phyloP scores from a whole-genome alignment of 306 rosid genomes.

The Mimosa pudica region DNA sequence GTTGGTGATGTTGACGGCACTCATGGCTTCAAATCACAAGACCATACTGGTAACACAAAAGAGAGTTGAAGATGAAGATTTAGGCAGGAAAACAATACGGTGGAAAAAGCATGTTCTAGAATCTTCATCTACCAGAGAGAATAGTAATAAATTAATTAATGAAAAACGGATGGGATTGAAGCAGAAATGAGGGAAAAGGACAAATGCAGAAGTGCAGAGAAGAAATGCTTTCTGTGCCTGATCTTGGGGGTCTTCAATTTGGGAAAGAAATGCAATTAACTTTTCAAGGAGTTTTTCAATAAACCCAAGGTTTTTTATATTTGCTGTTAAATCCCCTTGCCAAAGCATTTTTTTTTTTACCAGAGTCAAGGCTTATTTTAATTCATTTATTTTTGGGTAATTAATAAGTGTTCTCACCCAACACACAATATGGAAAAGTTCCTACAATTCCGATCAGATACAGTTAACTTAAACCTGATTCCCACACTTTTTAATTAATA shows the following conservation, averaged over 20 bases:
- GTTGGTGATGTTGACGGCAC: slow-evolving; percentile 89
- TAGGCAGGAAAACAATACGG: background rate
- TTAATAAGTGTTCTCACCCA: too few species aligned
- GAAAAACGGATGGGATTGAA: background rate
- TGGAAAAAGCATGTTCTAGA: background rate
- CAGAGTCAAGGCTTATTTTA: too few species aligned
- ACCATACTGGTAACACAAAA: background rate
- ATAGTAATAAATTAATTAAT: background rate
- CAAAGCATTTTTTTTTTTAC: too few species aligned
- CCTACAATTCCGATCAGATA: too few species aligned
- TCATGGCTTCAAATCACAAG: slow-evolving; percentile 48
- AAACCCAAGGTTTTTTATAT: background rate
- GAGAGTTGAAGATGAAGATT: slow-evolving; percentile 2
- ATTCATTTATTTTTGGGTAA: too few species aligned
- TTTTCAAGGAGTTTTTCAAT: background rate
- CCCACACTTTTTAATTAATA: too few species aligned
- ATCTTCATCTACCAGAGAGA: slow-evolving; percentile 5
- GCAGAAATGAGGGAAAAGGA: background rate
- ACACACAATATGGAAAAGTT: too few species aligned
- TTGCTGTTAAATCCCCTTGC: too few species aligned
- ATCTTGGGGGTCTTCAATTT: background rate
- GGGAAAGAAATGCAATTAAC: background rate
- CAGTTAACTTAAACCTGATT: too few species aligned
- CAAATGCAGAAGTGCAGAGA: background rate
- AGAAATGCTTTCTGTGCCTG: background rate